Base-by-base conservation (phyloP, 768 basidiomycete species). In the Mycena rosella region DNA sequence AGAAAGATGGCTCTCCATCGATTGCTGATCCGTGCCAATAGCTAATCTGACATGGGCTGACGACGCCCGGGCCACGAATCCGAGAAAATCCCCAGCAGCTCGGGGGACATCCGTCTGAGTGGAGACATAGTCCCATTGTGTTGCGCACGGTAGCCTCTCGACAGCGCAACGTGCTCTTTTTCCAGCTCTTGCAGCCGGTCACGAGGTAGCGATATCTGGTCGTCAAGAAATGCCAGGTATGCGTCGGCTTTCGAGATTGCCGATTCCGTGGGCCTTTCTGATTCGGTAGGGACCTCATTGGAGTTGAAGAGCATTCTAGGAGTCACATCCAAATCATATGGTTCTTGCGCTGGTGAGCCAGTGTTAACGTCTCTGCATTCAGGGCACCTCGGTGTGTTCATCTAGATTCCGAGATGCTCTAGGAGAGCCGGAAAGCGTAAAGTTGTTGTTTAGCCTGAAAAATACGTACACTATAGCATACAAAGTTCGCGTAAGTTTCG, bases 11-110 rank as follows among this genome's bases (percentile, higher is more conserved):
- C 53, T 14, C 54, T 26, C 63, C 56, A 65, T 26, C 48, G 40
- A 14, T 44, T 26, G 44, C 53, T 45, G 30, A 63, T 18, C 11
- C 55, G 52, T 7, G 51, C 11, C 15, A 63, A 38, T 2, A 30
- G 5, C 61, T 53, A 63, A 15, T n/a, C n/a, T n/a, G n/a, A n/a
- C n/a, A n/a, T n/a, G 61, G 61, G 26, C 51, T 54, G 58, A 32
- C 30, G 34, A 36, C n/a, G 58, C 24, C 58, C 44, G 34, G 10
- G 32, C n/a, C n/a, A n/a, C n/a, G n/a, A n/a, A n/a, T n/a, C n/a
- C n/a, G n/a, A 34, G 20, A 60, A 60, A 11, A 60, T 60, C 17
- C 49, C 58, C 22, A 60, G 58, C 2, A 60, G 22, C 32, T 60
- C 58, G 9, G 58, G 32, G 6, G 58, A 45, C 58, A 60, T 48